Base-by-base conservation (phyloP, 163 green algal genomes). In the Prototheca cutis region DNA sequence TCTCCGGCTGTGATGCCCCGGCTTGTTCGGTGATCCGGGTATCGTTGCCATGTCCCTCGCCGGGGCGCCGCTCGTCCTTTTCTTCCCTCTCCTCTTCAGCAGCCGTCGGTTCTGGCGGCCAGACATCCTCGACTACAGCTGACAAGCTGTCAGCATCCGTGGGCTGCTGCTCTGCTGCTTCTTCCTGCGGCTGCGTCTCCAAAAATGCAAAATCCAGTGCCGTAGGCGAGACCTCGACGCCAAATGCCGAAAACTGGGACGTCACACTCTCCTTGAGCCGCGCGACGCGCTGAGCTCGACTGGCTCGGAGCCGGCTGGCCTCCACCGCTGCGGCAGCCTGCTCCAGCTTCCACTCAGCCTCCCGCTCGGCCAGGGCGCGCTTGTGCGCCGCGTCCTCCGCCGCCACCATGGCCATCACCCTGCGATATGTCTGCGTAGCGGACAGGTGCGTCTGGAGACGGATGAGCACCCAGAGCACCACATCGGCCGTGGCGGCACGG, bases 401-500 rank as follows among this genome's bases (percentile, higher is more conserved):
- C 33, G 55, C 54, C n/a, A 76, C 62, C 6, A 74, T 56, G 4
- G 40, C 39, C 57, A 81, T 63, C 29, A 66, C 56, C 49, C 58
- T 63, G 53, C 40, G 28, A 40, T 75, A 80, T 18, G 48, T 66
- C 17, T 17, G 25, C 25, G 61, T 68, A 3, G 34, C 54, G 55
- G 77, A 84, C 30, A 84, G 48, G 25, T 74, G 59, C 4, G 63
- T 72, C 70, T 91, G 73, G 53, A 88, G 39, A 19, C 80, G 62
- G 57, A 86, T 73, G 33, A 91, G 65, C 51, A 74, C 40, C 78
- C 81, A 91, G 25, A 91, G 71, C 32, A 84, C 19, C n/a, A 88
- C 48, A 51, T 91, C 84, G 0, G 81, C 78, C 10, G 81, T 25
- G 0, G 68, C 61, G n/a, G 73, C 76, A 6, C 68, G 63, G 4